Conservation (phyloP, 768 basidiomycete species). For the Saitozyma sp. region DNA sequence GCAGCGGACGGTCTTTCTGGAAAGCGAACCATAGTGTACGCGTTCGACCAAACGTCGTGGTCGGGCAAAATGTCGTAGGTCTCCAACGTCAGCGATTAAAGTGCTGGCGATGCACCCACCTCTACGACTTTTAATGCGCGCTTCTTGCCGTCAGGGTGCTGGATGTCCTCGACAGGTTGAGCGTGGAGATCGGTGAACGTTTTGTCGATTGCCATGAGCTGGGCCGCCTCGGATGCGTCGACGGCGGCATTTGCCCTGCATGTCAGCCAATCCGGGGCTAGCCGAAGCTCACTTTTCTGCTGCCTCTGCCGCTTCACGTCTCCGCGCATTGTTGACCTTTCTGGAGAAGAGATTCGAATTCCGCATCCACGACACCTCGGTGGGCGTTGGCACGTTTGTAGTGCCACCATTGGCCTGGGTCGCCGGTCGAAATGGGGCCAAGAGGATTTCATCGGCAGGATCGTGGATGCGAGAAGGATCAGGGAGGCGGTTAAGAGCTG, state of each 20-base stretch:
- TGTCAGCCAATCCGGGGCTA: background rate
- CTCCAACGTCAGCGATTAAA: constrained; percentile 3
- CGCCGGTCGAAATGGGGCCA: constrained; percentile 59
- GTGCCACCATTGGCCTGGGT: constrained; percentile 46
- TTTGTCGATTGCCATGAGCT: constrained; percentile 46
- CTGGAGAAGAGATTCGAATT: constrained; percentile 78
- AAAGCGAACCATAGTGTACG: constrained; percentile 41
- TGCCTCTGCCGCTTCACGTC: constrained; percentile 5
- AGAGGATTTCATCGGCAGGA: constrained; percentile 57
- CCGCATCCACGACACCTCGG: constrained; percentile 83
- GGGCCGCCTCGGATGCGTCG: constrained; percentile 49
- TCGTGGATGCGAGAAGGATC: constrained; percentile 57
- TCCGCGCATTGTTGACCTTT: constrained; percentile 28
- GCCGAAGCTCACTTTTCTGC: constrained; percentile 23
- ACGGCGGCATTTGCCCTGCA: constrained; percentile 23
- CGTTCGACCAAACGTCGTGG: constrained; percentile 32
- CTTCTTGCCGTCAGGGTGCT: constrained; percentile 39
- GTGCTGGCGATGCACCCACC: constrained; percentile 18
- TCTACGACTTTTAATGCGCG: constrained; percentile 35
- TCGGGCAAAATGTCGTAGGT: constrained; percentile 48
- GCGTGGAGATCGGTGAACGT: constrained; percentile 35
- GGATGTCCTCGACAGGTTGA: constrained; percentile 18
- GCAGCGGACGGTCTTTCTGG: constrained; percentile 47
- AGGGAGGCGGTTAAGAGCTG: constrained; percentile 67
- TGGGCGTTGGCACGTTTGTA: constrained; percentile 53